Base-by-base conservation (phyloP, 768 basidiomycete genomes). In the Kwoniella dendrophila region DNA sequence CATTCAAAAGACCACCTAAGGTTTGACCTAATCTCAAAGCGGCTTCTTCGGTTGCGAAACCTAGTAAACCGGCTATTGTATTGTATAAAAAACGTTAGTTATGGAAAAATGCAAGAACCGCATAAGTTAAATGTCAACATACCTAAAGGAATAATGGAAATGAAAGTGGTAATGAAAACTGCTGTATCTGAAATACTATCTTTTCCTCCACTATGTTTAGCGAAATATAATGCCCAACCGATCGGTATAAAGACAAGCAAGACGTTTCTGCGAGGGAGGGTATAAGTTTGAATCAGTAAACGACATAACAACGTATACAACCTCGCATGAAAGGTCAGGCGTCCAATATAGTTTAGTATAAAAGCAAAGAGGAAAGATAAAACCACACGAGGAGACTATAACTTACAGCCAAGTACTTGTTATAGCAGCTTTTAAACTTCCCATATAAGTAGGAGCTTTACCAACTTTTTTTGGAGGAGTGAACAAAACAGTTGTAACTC, bases 41-140 rank as follows among this genome's bases (percentile, higher is more conserved):
- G 26, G 84, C 82, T 70, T 84, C 82, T 69, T 85, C 84, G 0
- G 84, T 85, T 33, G 83, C 83, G 45, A 84, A 80, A 2, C 83
- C 83, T 30, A 84, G 79, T 30, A 85, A 71, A 12, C 82, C 83
- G 29, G 84, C 83, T 70, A 33, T 2, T 36, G 5, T 7, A 12
- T 4, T n/a, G 12, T 18, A 38, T 11, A 43, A 43, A 14, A 11
- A 43, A 43, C 5, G 41, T 7, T 20, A 43, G 18, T 20, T 14
- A 8, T n/a, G 18, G 33, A 36, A 1, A 53, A 20, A 41, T 36
- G 20, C 29, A 8, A 33, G 22, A 51, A 10, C 33, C 10, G 49
- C 4, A 44, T 51, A 20, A 18, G 22, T 24, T 27, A 10, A 12
- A 26, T 14, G 22, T 10, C 59, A 7, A 60, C 74, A 64, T 18